Conservation (phyloP, 2,329 filamentous ascomycete species). For the Uncinocarpus reesii region DNA sequence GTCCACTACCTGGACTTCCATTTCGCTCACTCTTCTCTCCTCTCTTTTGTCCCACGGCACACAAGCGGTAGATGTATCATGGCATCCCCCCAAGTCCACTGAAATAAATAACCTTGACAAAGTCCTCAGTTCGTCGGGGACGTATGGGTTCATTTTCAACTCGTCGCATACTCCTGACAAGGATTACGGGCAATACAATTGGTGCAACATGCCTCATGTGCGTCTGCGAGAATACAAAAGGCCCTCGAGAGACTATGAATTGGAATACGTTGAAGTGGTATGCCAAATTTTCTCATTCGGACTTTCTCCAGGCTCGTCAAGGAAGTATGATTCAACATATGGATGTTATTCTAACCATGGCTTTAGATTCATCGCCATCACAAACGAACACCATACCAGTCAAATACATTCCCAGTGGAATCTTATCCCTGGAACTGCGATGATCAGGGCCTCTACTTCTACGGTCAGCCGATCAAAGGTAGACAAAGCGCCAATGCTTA, state of each 20-base stretch:
- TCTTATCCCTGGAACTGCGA: slow-evolving; percentile 62
- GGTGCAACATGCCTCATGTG: slow-evolving; percentile 84
- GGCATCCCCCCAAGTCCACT: slow-evolving; percentile 49
- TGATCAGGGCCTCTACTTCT: slow-evolving; percentile 60
- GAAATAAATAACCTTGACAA: slow-evolving; percentile 52
- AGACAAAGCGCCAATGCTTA: slow-evolving; percentile 48
- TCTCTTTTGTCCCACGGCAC: slow-evolving; percentile 9
- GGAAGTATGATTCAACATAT: too few relatives aligned
- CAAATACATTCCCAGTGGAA: slow-evolving; percentile 66
- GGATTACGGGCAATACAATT: slow-evolving; percentile 60
- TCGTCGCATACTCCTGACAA: slow-evolving; percentile 48
- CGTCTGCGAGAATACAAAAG: slow-evolving; percentile 53
- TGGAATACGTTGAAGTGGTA: slow-evolving; percentile 67
- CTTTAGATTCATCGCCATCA: slow-evolving; percentile 66
- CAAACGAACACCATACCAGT: slow-evolving; percentile 70
- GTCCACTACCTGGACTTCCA: not conserved
- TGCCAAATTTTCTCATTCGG: slow-evolving; percentile 25
- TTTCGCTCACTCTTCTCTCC: slow-evolving; percentile 12
- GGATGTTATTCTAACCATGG: slow-evolving; percentile 1
- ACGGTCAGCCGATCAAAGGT: slow-evolving; percentile 45
- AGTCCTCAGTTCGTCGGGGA: slow-evolving; percentile 50
- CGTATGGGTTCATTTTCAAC: slow-evolving; percentile 66
- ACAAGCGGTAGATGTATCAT: slow-evolving; percentile 37
- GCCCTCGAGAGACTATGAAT: slow-evolving; percentile 46
- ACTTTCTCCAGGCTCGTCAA: too few relatives aligned